Base-by-base conservation (phyloP, 768 basidiomycete genomes). In the Pseudohyphozyma bogoriensis region DNA sequence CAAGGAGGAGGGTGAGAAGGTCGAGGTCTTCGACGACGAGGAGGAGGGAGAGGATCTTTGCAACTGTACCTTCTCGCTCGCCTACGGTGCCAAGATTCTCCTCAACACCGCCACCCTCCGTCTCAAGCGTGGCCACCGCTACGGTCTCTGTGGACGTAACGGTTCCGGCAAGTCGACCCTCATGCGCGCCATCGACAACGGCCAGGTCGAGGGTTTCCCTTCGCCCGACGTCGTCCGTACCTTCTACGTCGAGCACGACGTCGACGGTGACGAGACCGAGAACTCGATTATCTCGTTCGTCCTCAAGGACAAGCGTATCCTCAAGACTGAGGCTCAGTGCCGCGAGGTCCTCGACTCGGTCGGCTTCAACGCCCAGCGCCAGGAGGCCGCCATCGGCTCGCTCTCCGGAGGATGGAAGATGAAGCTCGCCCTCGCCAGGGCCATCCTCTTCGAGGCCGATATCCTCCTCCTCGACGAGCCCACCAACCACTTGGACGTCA, bases 381-480 rank as follows among this genome's bases (percentile, higher is more conserved):
- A 96, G 76, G 76, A 80, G 51, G 87, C 95, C 70, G 77, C 81
- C 59, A 91, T 96, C 63, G 90, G 89, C 47, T 85, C 87, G 39
- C 78, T 96, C 65, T 95, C 92, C 18, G 93, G 93, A 70, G 92
- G 93, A 51, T 97, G 92, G 92, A 97, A 97, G 78, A 96, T 97
- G 92, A 97, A 96, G 70, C 81, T 97, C 55, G 92, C 96, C 73
- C 81, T 97, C 52, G 92, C 91, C 7, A 79, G 92, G 69, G 93
- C 92, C 22, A 96, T 97, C 87, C 78, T 96, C 56, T 93, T 93
- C 78, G 91, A 93, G 69, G 92, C 77, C 65, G 77, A 78, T 60
- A 77, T 78, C 56, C 70, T 78, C 57, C 72, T 78, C 45, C 72
- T 78, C 67, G 75, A 93, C 71, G 89, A 91, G 75, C 77, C 65